These are phyloP conservation scores for Lojkania enalia DNA, from an alignment of 2,329 filamentous ascomycete species.

Conservation along the genomic window DNA sequence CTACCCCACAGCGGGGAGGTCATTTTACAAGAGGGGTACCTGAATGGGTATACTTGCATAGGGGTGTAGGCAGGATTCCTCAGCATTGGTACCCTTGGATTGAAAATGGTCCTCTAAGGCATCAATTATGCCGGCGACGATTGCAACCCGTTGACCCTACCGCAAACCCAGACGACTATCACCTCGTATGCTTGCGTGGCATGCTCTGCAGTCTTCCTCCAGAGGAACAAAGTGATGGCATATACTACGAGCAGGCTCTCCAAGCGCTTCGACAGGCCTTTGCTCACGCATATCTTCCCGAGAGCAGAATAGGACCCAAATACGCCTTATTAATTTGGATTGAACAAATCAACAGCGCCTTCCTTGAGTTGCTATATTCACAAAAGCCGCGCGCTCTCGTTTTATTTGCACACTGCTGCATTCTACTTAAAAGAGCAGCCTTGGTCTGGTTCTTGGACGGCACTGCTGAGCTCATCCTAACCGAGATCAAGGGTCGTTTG, in stretches of 20 bases:
- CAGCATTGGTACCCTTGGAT: conserved; percentile 19
- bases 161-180: conserved; percentile 19
- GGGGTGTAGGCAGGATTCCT: conserved; percentile 17
- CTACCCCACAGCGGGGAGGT: conserved; percentile 10
- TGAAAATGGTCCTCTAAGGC: conserved; percentile 10
- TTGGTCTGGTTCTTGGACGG: conserved; percentile 21
- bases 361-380: conserved; percentile 14
- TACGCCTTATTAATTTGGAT: conserved; percentile 20
- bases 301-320: conserved; percentile 15
- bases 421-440: conserved; percentile 18
- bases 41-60: conserved; percentile 19
- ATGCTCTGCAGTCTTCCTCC: conserved; percentile 10
- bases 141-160: conserved; percentile 14
- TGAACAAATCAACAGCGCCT: conserved; percentile 15
- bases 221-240: conserved; percentile 11
- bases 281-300: conserved; percentile 14
- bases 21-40: conserved; percentile 9
- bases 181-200: conserved; percentile 12
- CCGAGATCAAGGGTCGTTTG: conserved; percentile 12
- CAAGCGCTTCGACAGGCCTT: conserved; percentile 23
- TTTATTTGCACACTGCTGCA: conserved; percentile 15
- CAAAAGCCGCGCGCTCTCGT: conserved; percentile 17
- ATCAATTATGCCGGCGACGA: conserved; percentile 18
- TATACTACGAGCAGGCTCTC: conserved; percentile 14
- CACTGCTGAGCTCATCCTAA: conserved; percentile 15